Evolutionary conservation across 306 rosid species (phyloP), one percentile per base, ranked within the genome.

Genomic region (Notholithocarpus densiflorus): DNA sequence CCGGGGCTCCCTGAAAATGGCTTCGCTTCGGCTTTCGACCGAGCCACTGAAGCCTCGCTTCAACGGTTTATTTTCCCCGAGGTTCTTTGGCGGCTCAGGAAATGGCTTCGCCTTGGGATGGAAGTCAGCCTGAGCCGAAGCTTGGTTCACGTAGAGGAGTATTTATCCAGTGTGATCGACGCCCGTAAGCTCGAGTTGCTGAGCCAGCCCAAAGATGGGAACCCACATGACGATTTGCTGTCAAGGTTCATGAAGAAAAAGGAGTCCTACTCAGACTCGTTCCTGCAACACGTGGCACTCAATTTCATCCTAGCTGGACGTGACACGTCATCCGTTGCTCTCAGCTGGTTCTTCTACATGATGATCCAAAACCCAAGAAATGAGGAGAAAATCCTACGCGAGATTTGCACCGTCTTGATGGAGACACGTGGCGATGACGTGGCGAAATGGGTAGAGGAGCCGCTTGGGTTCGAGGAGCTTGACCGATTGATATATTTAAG

Each of bases 301-400:
- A 94, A 94, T 21, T 94, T 94, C 83, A 94, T 94, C 94, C 82
- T 94, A 72, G 98, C 98, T 80, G 98, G 98, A 78, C 94, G 98
- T 0, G 98, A 94, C 90, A 94, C 98, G 13, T 94, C 98, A 83
- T 92, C 98, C 0, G 98, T 87, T 0, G 98, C 97, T 0, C 17
- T 94, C 64, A 66, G 98, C 43, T 94, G 98, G 98, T 94, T 94
- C 37, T 94, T 94, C 45, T 94, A 97, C 97, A 29, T 89, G 81
- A 81, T 92, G 3, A 91, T 80, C 19, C 91, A 84, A 59, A 84
- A 94, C 75, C 97, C 97, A 0, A 73, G 56, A 31, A 80, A 89
- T 1, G 98, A 94, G 43, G 93, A 89, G 32, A 89, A 86, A 66
- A 81, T 95, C 48, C 40, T 92, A 3, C 69, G 71, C 0, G 98